Percentiles rank a stretch among this genome's conserved stretches.
These are phyloP conservation scores for Termitomyces sp. DNA, from an alignment of 1,284 basidiomycete species.

Conservation along the genomic window DNA sequence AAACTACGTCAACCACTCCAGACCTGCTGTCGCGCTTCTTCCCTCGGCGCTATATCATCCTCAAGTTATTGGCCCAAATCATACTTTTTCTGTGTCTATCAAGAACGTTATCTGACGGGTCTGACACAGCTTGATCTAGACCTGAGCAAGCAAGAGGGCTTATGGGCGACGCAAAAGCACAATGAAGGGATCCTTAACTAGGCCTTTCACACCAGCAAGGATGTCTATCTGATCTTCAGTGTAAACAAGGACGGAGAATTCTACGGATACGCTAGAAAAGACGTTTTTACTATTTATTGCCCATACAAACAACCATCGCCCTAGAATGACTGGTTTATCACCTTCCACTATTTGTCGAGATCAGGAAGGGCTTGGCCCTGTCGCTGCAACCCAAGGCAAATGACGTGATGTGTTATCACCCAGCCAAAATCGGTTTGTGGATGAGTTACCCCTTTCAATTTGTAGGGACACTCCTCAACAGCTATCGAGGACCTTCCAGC, in stretches of 20 bases:
- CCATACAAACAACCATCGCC: no score
- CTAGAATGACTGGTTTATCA: no score
- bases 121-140: slow-evolving; percentile 72
- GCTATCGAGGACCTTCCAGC: no score
- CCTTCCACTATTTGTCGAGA: no score
- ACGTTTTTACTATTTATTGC: no score
- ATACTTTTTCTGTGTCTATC: slow-evolving; percentile 15
- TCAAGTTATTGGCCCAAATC: slow-evolving; percentile 84
- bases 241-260: slow-evolving; percentile 92
- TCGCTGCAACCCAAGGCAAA: no score
- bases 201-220: slow-evolving; percentile 82
- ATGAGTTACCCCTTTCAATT: no score
- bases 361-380: no score
- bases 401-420: no score
- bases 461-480: no score
- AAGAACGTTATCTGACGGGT: slow-evolving; percentile 6
- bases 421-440: no score
- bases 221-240: slow-evolving; percentile 86
- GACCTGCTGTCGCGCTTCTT: slow-evolving; percentile 73
- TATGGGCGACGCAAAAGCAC: slow-evolving; percentile 93
- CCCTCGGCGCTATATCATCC: slow-evolving; percentile 86
- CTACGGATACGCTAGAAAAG: slow-evolving; percentile 84
- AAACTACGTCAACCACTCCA: slow-evolving; percentile 67
- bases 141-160: slow-evolving; percentile 72
- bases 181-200: slow-evolving; percentile 89